These are phyloP conservation scores for Scheffersomyces segobiensis DNA, from an alignment of 1,139 yeast genomes.

Conservation along the genomic window DNA sequence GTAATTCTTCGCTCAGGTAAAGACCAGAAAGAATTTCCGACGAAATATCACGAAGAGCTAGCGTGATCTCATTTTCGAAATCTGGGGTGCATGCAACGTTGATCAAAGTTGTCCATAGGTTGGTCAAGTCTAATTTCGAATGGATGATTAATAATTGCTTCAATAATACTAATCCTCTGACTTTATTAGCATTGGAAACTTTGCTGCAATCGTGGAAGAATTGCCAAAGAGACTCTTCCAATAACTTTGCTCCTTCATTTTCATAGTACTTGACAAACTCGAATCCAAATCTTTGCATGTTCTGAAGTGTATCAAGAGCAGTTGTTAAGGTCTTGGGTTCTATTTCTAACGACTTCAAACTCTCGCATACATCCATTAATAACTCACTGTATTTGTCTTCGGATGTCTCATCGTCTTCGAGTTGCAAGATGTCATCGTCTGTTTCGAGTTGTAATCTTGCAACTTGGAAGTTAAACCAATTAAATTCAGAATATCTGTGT, in stretches of 20 bases:
- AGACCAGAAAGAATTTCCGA: conserved; percentile 33
- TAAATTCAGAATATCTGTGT: conserved; percentile 34
- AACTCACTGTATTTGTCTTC: not conserved
- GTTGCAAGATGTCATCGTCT: conserved; percentile 6
- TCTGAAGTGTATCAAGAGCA: conserved; percentile 26
- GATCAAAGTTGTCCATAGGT: conserved; percentile 25
- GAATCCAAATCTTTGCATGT: conserved; percentile 17
- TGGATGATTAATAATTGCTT: conserved; percentile 37
- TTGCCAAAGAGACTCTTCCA: conserved; percentile 31
- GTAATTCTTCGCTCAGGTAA: conserved; percentile 22
- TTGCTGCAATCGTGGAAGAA: conserved; percentile 17
- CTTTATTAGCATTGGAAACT: conserved; percentile 11
- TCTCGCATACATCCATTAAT: conserved; percentile 14
- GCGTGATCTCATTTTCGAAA: conserved; percentile 11
- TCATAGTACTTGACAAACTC: conserved; percentile 26
- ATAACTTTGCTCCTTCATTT: conserved; percentile 21
- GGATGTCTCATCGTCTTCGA: conserved; percentile 17
- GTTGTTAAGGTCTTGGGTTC: conserved; percentile 17
- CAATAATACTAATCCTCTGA: conserved; percentile 33
- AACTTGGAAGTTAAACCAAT: conserved; percentile 45
- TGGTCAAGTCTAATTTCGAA: conserved; percentile 17
- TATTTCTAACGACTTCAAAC: conserved; percentile 10
- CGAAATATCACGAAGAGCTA: conserved; percentile 26
- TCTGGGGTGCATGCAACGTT: conserved; percentile 14
- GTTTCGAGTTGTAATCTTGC: conserved; percentile 23